Percentiles rank a stretch among this genome's conserved stretches.
These are phyloP conservation scores for Guadua angustifolia DNA, from an alignment of 176 grass and related monocot species.

Conservation along the genomic window DNA sequence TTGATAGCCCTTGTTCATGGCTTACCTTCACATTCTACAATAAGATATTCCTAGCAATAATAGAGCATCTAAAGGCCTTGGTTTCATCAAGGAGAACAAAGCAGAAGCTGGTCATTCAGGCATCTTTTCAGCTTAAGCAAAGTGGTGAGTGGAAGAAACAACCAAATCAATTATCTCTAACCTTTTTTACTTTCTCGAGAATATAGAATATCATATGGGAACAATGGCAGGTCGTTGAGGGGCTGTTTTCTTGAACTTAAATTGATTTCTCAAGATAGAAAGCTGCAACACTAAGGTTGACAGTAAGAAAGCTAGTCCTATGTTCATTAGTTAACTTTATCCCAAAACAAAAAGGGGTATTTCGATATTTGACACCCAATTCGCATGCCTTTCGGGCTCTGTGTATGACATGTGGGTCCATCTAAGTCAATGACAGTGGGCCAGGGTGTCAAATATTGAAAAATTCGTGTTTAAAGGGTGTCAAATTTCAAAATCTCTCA, in stretches of 20 bases:
- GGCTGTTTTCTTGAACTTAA: not conserved
- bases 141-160: not conserved
- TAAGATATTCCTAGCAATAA: slow-evolving; percentile 10
- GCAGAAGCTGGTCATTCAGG: not conserved
- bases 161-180: not conserved
- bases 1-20: not conserved
- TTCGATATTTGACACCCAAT: too few relatives aligned
- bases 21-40: not conserved
- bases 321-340: not conserved
- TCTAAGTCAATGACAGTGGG: too few relatives aligned
- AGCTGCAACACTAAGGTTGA: not conserved
- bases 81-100: not conserved
- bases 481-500: too few relatives aligned
- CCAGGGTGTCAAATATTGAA: too few relatives aligned
- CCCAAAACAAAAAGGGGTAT: not conserved
- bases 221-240: not conserved
- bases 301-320: not conserved
- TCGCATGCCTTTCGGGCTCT: too few relatives aligned
- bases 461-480: too few relatives aligned
- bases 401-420: too few relatives aligned
- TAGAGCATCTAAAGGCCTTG: not conserved
- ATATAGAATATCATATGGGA: not conserved
- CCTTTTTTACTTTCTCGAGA: slow-evolving; percentile 10
- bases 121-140: slow-evolving; percentile 22
- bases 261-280: not conserved